These are phyloP conservation scores for Teunomyces lycoperdinae DNA, from an alignment of 805 yeast species.

Conservation along the genomic window DNA sequence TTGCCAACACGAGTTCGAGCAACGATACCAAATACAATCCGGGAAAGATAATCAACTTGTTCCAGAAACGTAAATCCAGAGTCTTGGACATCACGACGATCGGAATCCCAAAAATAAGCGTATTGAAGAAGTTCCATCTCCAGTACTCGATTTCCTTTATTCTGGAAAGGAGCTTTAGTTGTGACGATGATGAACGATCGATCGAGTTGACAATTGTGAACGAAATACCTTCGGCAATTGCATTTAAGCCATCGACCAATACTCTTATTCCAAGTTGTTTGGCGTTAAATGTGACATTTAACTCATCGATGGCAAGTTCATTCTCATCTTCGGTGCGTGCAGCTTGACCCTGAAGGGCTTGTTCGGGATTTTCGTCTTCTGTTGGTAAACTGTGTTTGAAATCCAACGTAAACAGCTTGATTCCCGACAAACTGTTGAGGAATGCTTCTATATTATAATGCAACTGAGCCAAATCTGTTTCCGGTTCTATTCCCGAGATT, in stretches of 20 bases:
- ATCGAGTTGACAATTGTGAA: constrained; percentile 47
- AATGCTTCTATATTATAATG: constrained; percentile 42
- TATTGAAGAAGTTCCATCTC: constrained; percentile 52
- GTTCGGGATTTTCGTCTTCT: constrained; percentile 13
- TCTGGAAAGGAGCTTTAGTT: constrained; percentile 65
- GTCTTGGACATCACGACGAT: constrained; percentile 52
- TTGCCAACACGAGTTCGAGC: constrained; percentile 54
- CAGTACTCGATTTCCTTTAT: constrained; percentile 72
- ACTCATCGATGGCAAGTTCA: constrained; percentile 28
- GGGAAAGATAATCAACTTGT: constrained; percentile 36
- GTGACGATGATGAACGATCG: constrained; percentile 57
- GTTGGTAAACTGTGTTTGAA: constrained; percentile 12
- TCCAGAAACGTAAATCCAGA: constrained; percentile 34
- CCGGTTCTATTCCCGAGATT: constrained; percentile 30
- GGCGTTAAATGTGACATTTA: constrained; percentile 50
- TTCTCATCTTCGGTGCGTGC: constrained; percentile 14
- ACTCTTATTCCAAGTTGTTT: constrained; percentile 58
- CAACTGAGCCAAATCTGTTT: constrained; percentile 24
- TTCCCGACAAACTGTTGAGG: constrained; percentile 30
- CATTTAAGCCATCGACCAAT: constrained; percentile 44
- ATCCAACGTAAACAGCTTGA: constrained; percentile 22
- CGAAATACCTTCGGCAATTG: constrained; percentile 52
- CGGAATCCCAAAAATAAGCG: constrained; percentile 62
- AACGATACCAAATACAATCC: constrained; percentile 69
- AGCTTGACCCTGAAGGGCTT: constrained; percentile 11